These are phyloP conservation scores for Theileria sp. DNA, from an alignment of 169 alveolate genomes.

Conservation along the genomic window DNA sequence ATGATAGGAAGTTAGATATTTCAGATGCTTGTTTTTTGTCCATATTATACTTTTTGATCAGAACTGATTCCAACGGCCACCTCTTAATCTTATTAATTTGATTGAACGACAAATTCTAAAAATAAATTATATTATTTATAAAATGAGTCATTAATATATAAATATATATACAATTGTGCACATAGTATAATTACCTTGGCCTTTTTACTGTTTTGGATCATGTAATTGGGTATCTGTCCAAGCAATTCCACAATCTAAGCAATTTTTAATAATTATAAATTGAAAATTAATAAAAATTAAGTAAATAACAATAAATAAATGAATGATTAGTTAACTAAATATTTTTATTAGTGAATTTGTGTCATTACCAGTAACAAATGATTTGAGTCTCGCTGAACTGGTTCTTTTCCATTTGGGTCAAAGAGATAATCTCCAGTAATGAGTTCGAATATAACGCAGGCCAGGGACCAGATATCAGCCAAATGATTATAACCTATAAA, in stretches of 20 bases:
- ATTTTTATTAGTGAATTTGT: too few relatives aligned
- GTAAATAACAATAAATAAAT: background rate
- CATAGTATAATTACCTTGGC: slow-evolving; percentile 53
- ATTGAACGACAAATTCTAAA: slow-evolving; percentile 8
- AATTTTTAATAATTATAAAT: slow-evolving; percentile 88
- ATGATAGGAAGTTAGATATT: slow-evolving; percentile 79
- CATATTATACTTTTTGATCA: slow-evolving; percentile 81
- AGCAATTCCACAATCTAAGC: slow-evolving; percentile 85
- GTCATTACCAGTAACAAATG: slow-evolving; percentile 57
- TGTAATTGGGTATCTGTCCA: slow-evolving; percentile 88
- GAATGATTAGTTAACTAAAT: background rate
- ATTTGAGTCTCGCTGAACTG: slow-evolving; percentile 68
- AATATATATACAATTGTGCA: too few relatives aligned
- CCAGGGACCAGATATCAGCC: slow-evolving; percentile 98
- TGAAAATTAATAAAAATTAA: slow-evolving; percentile 3
- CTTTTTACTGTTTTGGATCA: slow-evolving; percentile 81
- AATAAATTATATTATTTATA: background rate
- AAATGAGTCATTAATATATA: background rate
- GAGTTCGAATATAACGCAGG: slow-evolving; percentile 96
- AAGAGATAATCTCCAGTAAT: slow-evolving; percentile 97
- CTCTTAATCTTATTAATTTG: slow-evolving; percentile 64
- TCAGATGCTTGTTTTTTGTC: slow-evolving; percentile 82
- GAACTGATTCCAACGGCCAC: slow-evolving; percentile 81
- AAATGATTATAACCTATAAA: slow-evolving; percentile 89
- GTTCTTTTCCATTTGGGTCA: slow-evolving; percentile 91